phyloP scores from a whole-genome alignment of 805 yeast genomes.

The Ogataea paraovalis region DNA sequence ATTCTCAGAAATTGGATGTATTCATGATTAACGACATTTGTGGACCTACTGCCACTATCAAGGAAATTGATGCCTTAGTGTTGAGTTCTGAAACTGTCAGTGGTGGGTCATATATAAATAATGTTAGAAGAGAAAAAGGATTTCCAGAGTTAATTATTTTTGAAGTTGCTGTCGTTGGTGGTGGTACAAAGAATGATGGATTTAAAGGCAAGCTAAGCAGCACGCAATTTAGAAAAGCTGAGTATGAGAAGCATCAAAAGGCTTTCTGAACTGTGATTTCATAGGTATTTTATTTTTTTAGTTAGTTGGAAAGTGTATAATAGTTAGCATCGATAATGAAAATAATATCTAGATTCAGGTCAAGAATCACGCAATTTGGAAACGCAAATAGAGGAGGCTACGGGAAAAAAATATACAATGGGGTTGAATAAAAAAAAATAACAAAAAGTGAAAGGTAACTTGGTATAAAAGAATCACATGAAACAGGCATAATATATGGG shows the following conservation, averaged over 20 bases:
- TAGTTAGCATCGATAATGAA: not conserved
- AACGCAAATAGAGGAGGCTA: not conserved
- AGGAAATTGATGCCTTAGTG: constrained; percentile 72
- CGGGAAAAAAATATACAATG: not conserved
- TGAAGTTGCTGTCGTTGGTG: constrained; percentile 63
- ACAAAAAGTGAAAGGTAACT: not conserved
- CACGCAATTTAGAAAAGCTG: constrained; percentile 61
- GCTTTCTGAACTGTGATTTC: not conserved
- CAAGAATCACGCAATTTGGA: not conserved
- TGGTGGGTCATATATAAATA: constrained; percentile 75
- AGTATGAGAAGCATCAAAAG: constrained; percentile 17
- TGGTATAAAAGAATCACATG: not conserved
- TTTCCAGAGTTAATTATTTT: constrained; percentile 48
- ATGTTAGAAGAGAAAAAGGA: constrained; percentile 52
- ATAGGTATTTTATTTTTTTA: not conserved
- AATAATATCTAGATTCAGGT: not conserved
- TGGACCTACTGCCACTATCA: constrained; percentile 85
- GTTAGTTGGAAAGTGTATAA: not conserved
- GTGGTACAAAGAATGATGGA: constrained; percentile 36
- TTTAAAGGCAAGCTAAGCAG: constrained; percentile 81
- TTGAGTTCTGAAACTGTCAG: constrained; percentile 73
- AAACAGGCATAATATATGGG: not conserved
- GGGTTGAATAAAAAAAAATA: not conserved
- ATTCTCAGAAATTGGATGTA: constrained; percentile 44
- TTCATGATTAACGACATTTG: constrained; percentile 76